phyloP scores from a whole-genome alignment of 495 filamentous ascomycete genomes.

The Paragyromitra xinjiangensis region DNA sequence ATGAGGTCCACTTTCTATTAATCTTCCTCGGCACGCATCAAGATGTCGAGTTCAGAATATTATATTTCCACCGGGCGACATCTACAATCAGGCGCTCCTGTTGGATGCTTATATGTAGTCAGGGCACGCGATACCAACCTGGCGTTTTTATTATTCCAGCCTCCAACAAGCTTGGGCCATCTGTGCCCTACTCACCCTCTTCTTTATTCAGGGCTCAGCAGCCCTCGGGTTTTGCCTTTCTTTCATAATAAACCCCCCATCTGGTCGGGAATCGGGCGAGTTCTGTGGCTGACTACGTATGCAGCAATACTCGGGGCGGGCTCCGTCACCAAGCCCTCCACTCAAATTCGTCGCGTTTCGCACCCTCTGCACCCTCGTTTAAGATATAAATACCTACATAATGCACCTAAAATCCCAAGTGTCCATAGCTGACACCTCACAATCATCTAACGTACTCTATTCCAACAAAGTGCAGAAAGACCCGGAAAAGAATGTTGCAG shows the following conservation, averaged over 20 bases:
- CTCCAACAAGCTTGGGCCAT: slow-evolving; percentile 47
- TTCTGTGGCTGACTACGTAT: slow-evolving; percentile 20
- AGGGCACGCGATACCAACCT: slow-evolving; percentile 41
- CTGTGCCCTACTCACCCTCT: slow-evolving; percentile 16
- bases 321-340: slow-evolving; percentile 15
- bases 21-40: slow-evolving; percentile 19
- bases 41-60: slow-evolving; percentile 24
- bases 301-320: slow-evolving; percentile 13
- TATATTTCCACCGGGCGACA: slow-evolving; percentile 32
- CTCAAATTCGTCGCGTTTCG: slow-evolving; percentile 21
- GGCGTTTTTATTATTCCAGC: slow-evolving; percentile 23
- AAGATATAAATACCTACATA: slow-evolving; percentile 35
- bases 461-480: not conserved
- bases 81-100: slow-evolving; percentile 45
- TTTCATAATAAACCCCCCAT: slow-evolving; percentile 1
- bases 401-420: slow-evolving; percentile 13
- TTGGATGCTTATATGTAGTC: slow-evolving; percentile 34
- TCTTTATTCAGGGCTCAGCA: slow-evolving; percentile 34
- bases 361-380: slow-evolving; percentile 19
- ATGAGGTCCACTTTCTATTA: slow-evolving; percentile 27
- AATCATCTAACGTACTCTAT: not conserved
- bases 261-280: slow-evolving; percentile 2
- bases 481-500: not conserved
- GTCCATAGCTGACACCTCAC: not conserved
- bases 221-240: not conserved